Percentiles rank a stretch among this genome's conserved stretches.
These are phyloP conservation scores for Loxodes magnus DNA, from an alignment of 73 alveolate species.

Conservation along the genomic window DNA sequence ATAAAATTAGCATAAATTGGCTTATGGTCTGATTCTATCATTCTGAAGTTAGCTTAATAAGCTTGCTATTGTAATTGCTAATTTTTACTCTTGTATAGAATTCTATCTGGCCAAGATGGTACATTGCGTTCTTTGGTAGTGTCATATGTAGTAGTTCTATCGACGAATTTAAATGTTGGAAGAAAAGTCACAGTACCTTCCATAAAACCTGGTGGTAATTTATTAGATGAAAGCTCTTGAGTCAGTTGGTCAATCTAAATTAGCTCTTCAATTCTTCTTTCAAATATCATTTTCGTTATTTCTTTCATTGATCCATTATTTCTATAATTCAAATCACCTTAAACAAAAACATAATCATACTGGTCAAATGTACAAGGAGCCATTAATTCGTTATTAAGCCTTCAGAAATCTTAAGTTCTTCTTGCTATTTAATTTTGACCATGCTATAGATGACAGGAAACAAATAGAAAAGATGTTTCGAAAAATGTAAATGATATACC, in stretches of 20 bases:
- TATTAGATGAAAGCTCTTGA: background rate
- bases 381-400: background rate
- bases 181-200: conserved; percentile 69
- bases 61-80: conserved; percentile 11
- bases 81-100: conserved; percentile 35
- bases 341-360: conserved; percentile 61
- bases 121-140: conserved; percentile 28
- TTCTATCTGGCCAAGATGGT: conserved; percentile 89
- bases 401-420: conserved; percentile 11
- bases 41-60: conserved; percentile 19
- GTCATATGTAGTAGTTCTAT: conserved; percentile 35
- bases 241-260: conserved; percentile 19
- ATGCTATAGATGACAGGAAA: conserved; percentile 73
- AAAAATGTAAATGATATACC: conserved; percentile 54
- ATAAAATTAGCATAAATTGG: conserved; percentile 21
- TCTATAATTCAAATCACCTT: conserved; percentile 83
- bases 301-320: conserved; percentile 24
- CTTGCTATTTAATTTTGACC: conserved; percentile 45
- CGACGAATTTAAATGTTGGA: conserved; percentile 70
- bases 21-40: conserved; percentile 35
- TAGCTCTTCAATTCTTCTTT: conserved; percentile 19
- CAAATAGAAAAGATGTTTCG: conserved; percentile 47
- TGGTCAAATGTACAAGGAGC: conserved; percentile 16
- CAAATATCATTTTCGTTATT: conserved; percentile 19
- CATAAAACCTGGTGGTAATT: conserved; percentile 23